Evolutionary conservation across 371 early-diverging fungal species (phyloP), one percentile per base, ranked within the genome.

Genomic region (Haplosporangium sp.): DNA sequence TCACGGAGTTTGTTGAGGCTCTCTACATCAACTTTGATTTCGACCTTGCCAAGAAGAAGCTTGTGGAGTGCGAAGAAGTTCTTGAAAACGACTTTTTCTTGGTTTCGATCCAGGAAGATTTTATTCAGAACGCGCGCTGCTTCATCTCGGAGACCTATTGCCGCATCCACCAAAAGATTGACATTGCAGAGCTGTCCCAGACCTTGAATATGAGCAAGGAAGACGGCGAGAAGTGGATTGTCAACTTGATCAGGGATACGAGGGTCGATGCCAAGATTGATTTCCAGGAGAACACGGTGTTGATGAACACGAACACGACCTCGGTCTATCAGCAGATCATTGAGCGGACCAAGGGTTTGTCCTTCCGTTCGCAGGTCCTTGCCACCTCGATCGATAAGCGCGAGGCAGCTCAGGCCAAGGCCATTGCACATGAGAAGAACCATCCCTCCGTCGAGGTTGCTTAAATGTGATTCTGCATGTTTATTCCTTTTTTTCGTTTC

Each of bases 231-330:
- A 96, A 96, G 83, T 97, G 97, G 97, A 95, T 97, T 57, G 97
- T 95, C 59, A 95, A 97, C 87, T 86, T 97, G 79, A 96, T 97
- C 81, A 90, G 96, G 51, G 95, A 96, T 73, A 95, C 96, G 23
- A 89, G 96, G 62, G 94, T 97, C 69, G 97, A 97, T 65, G 98
- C 97, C 76, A 97, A 97, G 91, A 94, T 97, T 76, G 96, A 97
- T 81, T 92, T 93, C 73, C 87, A 95, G 84, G 94, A 89, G 89
- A 95, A 96, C 85, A 93, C 95, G 23, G 95, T 97, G 42, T 85
- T 95, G 57, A 96, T 97, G 95, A 95, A 95, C 75, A 90, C 93
- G 52, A 90, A 90, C 68, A 81, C 90, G 70, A 89, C 91, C 52
- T 94, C 95, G 42, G 87, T 97, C 67, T 94, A 95, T 87, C 96